Percentiles rank a stretch among this genome's conserved stretches.
phyloP scores from a whole-genome alignment of 495 filamentous ascomycete species.

The Astrocystis sublimbata region DNA sequence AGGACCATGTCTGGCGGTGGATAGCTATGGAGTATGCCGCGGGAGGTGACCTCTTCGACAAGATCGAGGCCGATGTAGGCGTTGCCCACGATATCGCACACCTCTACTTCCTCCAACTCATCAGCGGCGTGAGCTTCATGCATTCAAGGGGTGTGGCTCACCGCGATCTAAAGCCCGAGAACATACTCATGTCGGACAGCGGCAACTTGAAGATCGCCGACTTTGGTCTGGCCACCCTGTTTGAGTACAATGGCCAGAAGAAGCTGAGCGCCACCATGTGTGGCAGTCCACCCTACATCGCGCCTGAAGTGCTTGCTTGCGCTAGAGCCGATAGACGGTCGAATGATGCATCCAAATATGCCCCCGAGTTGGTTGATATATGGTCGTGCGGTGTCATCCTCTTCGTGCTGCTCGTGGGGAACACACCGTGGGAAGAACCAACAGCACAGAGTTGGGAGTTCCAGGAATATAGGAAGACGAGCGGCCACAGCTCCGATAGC shows the following conservation, averaged over 20 bases:
- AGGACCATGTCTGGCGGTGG: conserved; percentile 92
- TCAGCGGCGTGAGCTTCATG: conserved; percentile 89
- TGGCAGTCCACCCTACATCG: conserved; percentile 95
- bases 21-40: conserved; percentile 97
- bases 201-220: conserved; percentile 95
- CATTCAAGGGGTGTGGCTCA: conserved; percentile 90
- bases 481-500: conserved; percentile 77
- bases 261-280: conserved; percentile 87
- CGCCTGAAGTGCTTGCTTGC: conserved; percentile 79
- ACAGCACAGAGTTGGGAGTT: conserved; percentile 78
- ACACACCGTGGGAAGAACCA: conserved; percentile 97
- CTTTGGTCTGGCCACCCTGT: conserved; percentile 93
- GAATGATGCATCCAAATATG: conserved; percentile 66
- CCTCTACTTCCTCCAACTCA: conserved; percentile 90
- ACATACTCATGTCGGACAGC: conserved; percentile 76
- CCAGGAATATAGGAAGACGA: conserved; percentile 76
- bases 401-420: conserved; percentile 92
- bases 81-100: conserved; percentile 91
- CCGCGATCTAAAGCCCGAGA: conserved; percentile 89
- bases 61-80: conserved; percentile 96
- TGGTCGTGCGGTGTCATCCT: conserved; percentile 97
- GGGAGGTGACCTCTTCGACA: conserved; percentile 97
- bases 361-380: conserved; percentile 83
- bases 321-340: conserved; percentile 45
- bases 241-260: conserved; percentile 77